Evolutionary conservation across 176 grass and related monocot genomes (phyloP), one percentile per base, ranked within the genome.

Genomic region (Triticum aestivum): DNA sequence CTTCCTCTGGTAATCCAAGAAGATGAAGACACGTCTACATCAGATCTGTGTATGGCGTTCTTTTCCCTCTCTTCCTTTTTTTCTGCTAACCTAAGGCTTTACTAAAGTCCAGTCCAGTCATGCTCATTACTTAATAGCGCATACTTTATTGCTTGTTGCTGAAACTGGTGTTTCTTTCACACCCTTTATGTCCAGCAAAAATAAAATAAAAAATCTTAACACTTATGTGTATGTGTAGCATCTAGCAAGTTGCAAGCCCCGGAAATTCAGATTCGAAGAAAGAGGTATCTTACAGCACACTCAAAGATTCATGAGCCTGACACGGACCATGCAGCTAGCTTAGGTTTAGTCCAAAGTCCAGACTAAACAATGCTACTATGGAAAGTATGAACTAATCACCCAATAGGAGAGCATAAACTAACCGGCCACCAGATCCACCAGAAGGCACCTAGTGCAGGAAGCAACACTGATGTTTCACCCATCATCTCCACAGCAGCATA

Each of bases 381-480:
- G 20, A 39, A 18, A 79, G 59, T 8, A 47, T 20, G 58, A 21
- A 45, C 54, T 4, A 41, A 75, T 49, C 26, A 18, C 20, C 17
- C 69, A 68, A 58, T 41, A 61, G 29, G 51, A 76, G 30, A 21
- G 27, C 73, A 54, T 76, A 54, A 76, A 62, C 65, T 68, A 82
- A 42, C 5, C 56, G 10, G 51, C 71, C 81, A 84, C 39, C 76
- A 81, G 37, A 66, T 73, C 52, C 79, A 86, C 27, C 79, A 80
- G 45, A 87, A 71, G 9, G 39, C 13, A 75, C 75, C 69, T 32
- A 52, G 47, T 7, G 49, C 32, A 74, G 39, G 81, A 85, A 78
- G 77, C 85, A 90, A 85, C 88, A 54, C 20, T 30, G 65, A 93
- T 80, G 61, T 86, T 81, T 85, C 69, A 85, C 69, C 81, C 64